Evolutionary conservation across 495 filamentous ascomycete species (phyloP), one percentile per base, ranked within the genome.

Genomic region (Aspergillus nanangensis): DNA sequence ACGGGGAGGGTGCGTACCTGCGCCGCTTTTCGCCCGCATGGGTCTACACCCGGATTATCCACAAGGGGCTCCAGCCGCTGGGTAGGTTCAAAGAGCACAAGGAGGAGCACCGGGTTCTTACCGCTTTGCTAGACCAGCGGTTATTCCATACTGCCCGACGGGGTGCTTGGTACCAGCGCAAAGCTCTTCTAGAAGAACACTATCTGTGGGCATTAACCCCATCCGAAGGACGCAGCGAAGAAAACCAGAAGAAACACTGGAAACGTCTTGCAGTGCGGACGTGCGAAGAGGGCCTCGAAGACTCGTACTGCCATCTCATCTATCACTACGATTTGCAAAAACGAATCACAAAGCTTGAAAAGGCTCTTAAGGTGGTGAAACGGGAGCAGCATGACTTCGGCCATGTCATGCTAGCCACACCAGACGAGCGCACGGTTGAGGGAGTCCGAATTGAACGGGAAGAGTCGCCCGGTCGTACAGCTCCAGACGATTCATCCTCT

Each of bases 271-370:
- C 93, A 1, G 67, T 88, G 10, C 68, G 69, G n/a, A 96, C 93
- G 0, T 97, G 93, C 61, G 89, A 95, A 60, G 71, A 78, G 13
- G 93, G 88, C 3, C 76, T 98, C 1, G 82, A 95, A 61, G 93
- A 98, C 51, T 79, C 80, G 17, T 76, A 90, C 39, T 95, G 90
- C 53, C 92, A 96, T 56, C 53, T 96, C 14, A 94, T 94, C 33
- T 90, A 88, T 57, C 92, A 97, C 56, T 86, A 95, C 62, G 91
- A 97, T 59, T 69, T 98, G 8, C 91, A 97, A 63, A 97, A 95
- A 58, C 84, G 93, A 8, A 79, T 96, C 29, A 75, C 74, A 47
- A 98, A 96, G 65, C 79, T 98, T 13, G 93, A 98, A 62, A 90
- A 81, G 51, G 71, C 77, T 27, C 72, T 98, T 2, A 88, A 86